Evolutionary conservation across 208 protist species (phyloP).

Genomic region (Trypanosoma conorhini): DNA sequence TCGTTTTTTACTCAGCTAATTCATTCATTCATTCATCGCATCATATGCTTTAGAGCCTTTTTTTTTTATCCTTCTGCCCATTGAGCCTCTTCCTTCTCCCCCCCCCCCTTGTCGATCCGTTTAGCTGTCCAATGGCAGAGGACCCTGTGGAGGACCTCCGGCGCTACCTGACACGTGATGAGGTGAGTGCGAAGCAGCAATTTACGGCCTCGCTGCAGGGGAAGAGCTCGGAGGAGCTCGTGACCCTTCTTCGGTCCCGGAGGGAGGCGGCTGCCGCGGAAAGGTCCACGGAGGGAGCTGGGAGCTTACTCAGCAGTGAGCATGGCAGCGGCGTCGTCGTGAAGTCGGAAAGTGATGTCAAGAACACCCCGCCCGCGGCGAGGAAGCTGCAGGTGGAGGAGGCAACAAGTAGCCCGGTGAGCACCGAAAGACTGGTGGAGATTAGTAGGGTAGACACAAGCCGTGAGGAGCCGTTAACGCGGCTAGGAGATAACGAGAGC

Average conservation of each 20-base stretch:
- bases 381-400: constrained; percentile 11
- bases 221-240: constrained; percentile 18
- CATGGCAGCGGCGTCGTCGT: not conserved
- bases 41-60: not conserved
- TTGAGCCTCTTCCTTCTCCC: not conserved
- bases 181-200: constrained; percentile 7
- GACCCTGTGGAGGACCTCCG: constrained; percentile 22
- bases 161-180: constrained; percentile 26
- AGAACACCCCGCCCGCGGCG: not conserved
- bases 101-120: not conserved
- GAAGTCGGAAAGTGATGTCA: not conserved
- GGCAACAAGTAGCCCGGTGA: constrained; percentile 9
- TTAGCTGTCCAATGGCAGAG: constrained; percentile 8
- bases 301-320: not conserved
- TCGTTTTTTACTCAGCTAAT: too few species aligned
- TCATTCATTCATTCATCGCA: not conserved
- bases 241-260: constrained; percentile 14
- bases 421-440: constrained; percentile 8
- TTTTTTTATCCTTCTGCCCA: not conserved
- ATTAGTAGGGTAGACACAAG: constrained; percentile 12
- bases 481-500: not conserved
- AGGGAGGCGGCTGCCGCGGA: not conserved
- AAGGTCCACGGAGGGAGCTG: not conserved
- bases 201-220: constrained; percentile 23
- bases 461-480: not conserved